phyloP scores from a whole-genome alignment of 2,329 filamentous ascomycete genomes.

The Fulvia fulva region DNA sequence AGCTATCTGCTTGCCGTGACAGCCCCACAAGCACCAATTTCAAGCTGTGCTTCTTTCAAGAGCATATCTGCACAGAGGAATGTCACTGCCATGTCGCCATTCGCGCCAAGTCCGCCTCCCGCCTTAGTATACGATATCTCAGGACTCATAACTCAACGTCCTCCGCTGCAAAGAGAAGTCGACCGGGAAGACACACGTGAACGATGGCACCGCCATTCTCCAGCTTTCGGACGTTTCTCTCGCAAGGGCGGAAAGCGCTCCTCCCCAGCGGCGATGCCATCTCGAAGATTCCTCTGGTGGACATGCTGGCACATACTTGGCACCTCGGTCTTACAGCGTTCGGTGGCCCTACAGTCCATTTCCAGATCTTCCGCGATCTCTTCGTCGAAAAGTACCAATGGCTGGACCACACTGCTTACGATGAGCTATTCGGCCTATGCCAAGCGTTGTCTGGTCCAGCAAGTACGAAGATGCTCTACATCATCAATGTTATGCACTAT shows the following conservation, averaged over 20 bases:
- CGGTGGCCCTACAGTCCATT: slow-evolving; percentile 63
- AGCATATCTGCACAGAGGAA: background rate
- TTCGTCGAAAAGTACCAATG: slow-evolving; percentile 60
- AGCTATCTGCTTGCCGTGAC: background rate
- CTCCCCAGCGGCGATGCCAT: slow-evolving; percentile 5
- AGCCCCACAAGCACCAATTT: background rate
- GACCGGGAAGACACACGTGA: background rate
- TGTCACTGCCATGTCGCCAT: background rate
- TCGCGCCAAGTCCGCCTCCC: background rate
- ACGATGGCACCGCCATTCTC: background rate
- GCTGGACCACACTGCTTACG: slow-evolving; percentile 68
- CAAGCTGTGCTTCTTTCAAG: background rate
- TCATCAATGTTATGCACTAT: slow-evolving; percentile 60
- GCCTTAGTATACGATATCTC: background rate
- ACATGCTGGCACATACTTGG: slow-evolving; percentile 25
- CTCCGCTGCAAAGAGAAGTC: background rate
- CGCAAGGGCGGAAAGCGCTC: slow-evolving; percentile 8
- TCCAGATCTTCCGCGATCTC: slow-evolving; percentile 60
- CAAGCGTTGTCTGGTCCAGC: slow-evolving; percentile 65
- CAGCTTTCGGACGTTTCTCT: background rate
- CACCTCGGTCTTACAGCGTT: slow-evolving; percentile 25
- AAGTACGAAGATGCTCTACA: slow-evolving; percentile 71
- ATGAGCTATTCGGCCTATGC: slow-evolving; percentile 67
- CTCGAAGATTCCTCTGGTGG: slow-evolving; percentile 10
- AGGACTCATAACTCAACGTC: background rate